Evolutionary conservation across 352 stramenopile species (phyloP).

Genomic region (Globisporangium cederbergense): DNA sequence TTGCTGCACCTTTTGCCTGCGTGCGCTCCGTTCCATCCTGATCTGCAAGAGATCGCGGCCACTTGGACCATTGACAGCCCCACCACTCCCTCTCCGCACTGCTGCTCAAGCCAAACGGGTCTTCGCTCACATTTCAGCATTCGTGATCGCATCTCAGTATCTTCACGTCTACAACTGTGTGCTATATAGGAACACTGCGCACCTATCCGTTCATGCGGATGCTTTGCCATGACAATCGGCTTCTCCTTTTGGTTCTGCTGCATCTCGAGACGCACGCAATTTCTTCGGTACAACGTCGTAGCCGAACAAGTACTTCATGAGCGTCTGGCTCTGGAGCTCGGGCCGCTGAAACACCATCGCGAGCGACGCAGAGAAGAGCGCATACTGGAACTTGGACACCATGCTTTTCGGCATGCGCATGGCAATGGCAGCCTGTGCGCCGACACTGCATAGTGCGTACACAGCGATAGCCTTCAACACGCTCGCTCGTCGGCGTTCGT

Average conservation of each 20-base stretch:
- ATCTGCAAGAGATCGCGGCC: too few relatives aligned
- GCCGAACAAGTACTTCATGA: conserved; percentile 61
- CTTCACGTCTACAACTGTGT: not conserved
- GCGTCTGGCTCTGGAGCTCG: conserved; percentile 35
- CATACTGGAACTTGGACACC: conserved; percentile 32
- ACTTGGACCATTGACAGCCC: too few relatives aligned
- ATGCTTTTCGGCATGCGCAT: conserved; percentile 19
- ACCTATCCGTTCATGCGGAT: not conserved
- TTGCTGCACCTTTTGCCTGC: too few relatives aligned
- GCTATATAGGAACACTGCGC: not conserved
- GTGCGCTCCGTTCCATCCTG: too few relatives aligned
- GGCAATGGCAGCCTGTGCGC: conserved; percentile 21
- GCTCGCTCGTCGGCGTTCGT: conserved; percentile 42
- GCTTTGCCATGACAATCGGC: not conserved
- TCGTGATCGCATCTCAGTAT: not conserved
- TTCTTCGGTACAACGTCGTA: conserved; percentile 18
- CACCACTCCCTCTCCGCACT: too few relatives aligned
- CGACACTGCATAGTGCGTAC: conserved; percentile 43
- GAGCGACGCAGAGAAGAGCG: conserved; percentile 37
- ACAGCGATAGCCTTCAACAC: conserved; percentile 58
- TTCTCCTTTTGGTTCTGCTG: not conserved
- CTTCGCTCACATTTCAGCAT: too few relatives aligned
- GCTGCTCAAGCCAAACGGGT: too few relatives aligned
- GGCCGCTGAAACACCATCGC: conserved; percentile 43
- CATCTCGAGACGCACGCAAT: not conserved